phyloP scores from a whole-genome alignment of 73 alveolate genomes.

The Tetrahymena borealis region DNA sequence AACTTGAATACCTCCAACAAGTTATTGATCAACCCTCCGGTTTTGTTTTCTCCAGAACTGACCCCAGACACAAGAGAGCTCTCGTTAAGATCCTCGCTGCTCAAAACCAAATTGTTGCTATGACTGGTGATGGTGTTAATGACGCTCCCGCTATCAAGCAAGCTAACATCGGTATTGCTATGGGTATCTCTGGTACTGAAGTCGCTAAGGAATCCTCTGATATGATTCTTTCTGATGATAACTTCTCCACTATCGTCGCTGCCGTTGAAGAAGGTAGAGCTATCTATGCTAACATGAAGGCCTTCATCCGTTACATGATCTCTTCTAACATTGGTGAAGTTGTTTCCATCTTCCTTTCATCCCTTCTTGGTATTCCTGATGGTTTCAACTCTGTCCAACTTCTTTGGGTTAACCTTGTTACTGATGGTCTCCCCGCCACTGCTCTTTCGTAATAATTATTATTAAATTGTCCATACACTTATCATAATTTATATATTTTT shows the following conservation, averaged over 20 bases:
- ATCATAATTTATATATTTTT: not conserved
- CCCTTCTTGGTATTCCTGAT: constrained; percentile 97
- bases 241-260: constrained; percentile 96
- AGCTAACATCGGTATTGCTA: constrained; percentile 99
- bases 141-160: constrained; percentile 99
- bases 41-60: constrained; percentile 83
- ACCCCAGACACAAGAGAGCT: constrained; percentile 88
- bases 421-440: constrained; percentile 98
- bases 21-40: constrained; percentile 40
- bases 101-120: constrained; percentile 83
- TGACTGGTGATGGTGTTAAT: constrained; percentile 99
- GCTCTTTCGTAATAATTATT: constrained; percentile 73
- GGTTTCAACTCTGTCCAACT: constrained; percentile 97
- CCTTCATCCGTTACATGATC: constrained; percentile 96
- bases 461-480: not conserved
- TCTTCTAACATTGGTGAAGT: constrained; percentile 98
- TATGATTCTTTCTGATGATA: constrained; percentile 97
- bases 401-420: constrained; percentile 98
- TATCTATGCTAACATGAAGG: constrained; percentile 97
- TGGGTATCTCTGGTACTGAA: constrained; percentile 99
- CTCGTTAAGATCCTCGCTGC: constrained; percentile 61
- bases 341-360: constrained; percentile 94
- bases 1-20: constrained; percentile 12
- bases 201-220: constrained; percentile 99
- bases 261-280: constrained; percentile 99